Percentiles rank a stretch among this genome's conserved stretches.
Conservation (phyloP, 2,329 filamentous ascomycete genomes). For the Colletotrichum liaoningense region DNA sequence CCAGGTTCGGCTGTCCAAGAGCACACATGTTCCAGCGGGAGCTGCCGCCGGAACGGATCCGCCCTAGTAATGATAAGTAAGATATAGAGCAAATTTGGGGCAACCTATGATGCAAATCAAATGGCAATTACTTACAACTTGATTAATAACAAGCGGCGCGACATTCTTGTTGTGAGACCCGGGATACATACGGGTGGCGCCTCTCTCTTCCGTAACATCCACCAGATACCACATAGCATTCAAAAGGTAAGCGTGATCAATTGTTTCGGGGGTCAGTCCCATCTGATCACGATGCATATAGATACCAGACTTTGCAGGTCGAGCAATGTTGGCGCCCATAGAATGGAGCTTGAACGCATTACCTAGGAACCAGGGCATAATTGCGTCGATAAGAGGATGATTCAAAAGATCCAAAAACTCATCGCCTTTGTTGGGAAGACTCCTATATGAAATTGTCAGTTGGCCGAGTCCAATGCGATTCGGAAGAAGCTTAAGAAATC, state of each 20-base stretch:
- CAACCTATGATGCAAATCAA: not conserved
- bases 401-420: conserved; percentile 12
- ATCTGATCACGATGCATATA: conserved; percentile 21
- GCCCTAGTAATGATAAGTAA: not conserved
- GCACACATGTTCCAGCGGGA: conserved; percentile 10
- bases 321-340: conserved; percentile 10
- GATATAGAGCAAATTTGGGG: not conserved
- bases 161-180: conserved; percentile 11
- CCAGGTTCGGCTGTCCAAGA: conserved; percentile 15
- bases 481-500: too few species aligned
- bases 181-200: conserved; percentile 18
- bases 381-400: conserved; percentile 8
- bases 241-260: not conserved
- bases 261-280: conserved; percentile 6
- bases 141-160: not conserved
- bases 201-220: conserved; percentile 2
- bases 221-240: conserved; percentile 8
- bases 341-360: conserved; percentile 1
- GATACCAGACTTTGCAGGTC: conserved; percentile 9
- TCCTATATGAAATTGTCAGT: not conserved
- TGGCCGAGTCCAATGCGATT: not conserved
- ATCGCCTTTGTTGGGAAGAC: conserved; percentile 4
- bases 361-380: conserved; percentile 13
- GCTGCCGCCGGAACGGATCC: conserved; percentile 12
- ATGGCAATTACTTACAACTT: not conserved